A percentile compares a stretch with the other conserved stretches of the same genome.
phyloP scores from a whole-genome alignment of 2,329 filamentous ascomycete species.

The Diaporthe longicolla region DNA sequence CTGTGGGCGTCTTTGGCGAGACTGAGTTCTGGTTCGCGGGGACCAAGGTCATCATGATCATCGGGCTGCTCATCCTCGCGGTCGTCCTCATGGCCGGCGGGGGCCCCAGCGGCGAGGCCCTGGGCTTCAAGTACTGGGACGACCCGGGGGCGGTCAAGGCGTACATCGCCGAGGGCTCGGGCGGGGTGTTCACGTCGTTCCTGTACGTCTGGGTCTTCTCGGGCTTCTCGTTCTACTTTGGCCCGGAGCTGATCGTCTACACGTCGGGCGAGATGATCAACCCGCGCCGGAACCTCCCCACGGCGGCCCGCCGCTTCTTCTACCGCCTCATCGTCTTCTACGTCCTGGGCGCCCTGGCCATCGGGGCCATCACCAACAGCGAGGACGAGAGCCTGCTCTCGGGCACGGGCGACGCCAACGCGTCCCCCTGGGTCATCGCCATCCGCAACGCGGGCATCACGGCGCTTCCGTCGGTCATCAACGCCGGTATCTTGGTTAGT shows the following conservation, averaged over 20 bases:
- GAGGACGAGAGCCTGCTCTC: conserved; percentile 48
- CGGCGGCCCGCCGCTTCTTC: conserved; percentile 46
- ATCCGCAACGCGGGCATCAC: conserved; percentile 72
- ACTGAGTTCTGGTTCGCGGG: conserved; percentile 36
- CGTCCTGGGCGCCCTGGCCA: conserved; percentile 47
- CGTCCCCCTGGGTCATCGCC: conserved; percentile 65
- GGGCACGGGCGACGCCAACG: conserved; percentile 50
- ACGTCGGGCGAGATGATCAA: conserved; percentile 42
- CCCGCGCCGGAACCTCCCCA: conserved; percentile 44
- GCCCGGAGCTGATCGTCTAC: conserved; percentile 43
- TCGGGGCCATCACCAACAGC: conserved; percentile 41
- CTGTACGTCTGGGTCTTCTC: conserved; percentile 58
- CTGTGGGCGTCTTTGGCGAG: conserved; percentile 34
- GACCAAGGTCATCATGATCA: conserved; percentile 35
- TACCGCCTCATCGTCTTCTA: conserved; percentile 52
- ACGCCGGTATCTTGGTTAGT: conserved; percentile 71
- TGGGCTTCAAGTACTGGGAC: conserved; percentile 62
- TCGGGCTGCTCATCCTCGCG: conserved; percentile 31
- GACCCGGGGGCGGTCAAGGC: conserved; percentile 60
- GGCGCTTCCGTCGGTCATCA: conserved; percentile 75
- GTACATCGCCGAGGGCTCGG: conserved; percentile 55
- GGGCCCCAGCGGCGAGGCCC: conserved; percentile 17
- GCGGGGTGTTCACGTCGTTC: conserved; percentile 59
- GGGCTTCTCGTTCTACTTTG: conserved; percentile 39
- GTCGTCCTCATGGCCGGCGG: conserved; percentile 37